Conservation (phyloP, 371 early-diverging fungal species). For the Syncephalastrum monosporum region DNA sequence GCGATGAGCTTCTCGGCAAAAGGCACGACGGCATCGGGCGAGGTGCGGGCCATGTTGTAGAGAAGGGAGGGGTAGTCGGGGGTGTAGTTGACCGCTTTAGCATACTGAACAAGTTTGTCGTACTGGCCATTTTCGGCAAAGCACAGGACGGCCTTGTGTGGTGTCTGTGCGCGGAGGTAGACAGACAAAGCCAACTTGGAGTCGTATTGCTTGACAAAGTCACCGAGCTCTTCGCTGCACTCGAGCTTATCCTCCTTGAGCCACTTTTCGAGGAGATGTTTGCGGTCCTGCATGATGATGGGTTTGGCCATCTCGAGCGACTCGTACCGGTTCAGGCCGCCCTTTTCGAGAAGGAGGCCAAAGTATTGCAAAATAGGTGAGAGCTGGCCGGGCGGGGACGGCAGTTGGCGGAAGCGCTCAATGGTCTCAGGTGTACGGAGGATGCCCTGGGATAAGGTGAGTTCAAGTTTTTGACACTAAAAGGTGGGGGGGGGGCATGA, state of each 20-base stretch:
- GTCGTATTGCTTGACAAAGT: constrained; percentile 93
- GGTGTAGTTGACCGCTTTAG: constrained; percentile 89
- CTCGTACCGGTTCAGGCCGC: constrained; percentile 91
- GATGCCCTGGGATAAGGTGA: constrained; percentile 63
- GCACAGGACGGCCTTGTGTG: constrained; percentile 90
- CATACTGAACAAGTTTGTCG: constrained; percentile 93
- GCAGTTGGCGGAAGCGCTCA: constrained; percentile 88
- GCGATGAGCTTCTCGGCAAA: constrained; percentile 88
- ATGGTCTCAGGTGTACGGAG: constrained; percentile 95
- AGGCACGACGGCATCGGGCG: constrained; percentile 92
- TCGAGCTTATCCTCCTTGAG: constrained; percentile 97
- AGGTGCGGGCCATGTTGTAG: constrained; percentile 85
- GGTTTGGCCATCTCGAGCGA: constrained; percentile 93
- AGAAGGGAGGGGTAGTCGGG: constrained; percentile 92
- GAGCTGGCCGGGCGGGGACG: constrained; percentile 77
- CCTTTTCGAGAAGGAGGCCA: constrained; percentile 94
- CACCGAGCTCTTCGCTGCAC: constrained; percentile 97
- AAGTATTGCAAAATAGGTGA: constrained; percentile 97
- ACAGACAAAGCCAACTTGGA: constrained; percentile 90
- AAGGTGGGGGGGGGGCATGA: neutral
- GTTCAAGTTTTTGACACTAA: too few species aligned
- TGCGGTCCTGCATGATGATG: constrained; percentile 88
- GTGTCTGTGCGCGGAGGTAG: constrained; percentile 91
- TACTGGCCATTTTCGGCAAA: constrained; percentile 97
- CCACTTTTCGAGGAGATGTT: constrained; percentile 96